Percentiles rank a stretch among this genome's conserved stretches.
Evolutionary conservation across 768 basidiomycete species (phyloP).

Genomic region (Boletellus ananiceps): DNA sequence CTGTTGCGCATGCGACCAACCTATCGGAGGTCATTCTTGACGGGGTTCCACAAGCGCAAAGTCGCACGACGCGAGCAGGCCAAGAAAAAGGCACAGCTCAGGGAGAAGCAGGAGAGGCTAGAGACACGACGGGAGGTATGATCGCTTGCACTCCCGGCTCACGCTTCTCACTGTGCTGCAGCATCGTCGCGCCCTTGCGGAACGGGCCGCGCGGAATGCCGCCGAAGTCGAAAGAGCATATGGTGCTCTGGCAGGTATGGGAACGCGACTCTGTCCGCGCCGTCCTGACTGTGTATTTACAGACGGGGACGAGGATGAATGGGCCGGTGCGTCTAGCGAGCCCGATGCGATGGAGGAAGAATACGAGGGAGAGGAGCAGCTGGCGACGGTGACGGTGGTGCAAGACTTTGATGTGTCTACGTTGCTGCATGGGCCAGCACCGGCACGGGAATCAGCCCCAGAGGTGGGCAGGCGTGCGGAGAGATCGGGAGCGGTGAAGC

Average conservation of each 20-base stretch:
- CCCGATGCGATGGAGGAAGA: constrained; percentile 51
- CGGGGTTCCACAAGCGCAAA: constrained; percentile 92
- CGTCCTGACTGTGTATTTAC: constrained; percentile 13
- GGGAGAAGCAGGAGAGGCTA: constrained; percentile 71
- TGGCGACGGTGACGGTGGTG: constrained; percentile 86
- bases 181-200: constrained; percentile 75
- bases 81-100: constrained; percentile 65
- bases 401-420: constrained; percentile 83
- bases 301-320: constrained; percentile 40
- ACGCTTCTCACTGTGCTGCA: constrained; percentile 31
- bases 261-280: background rate
- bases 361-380: constrained; percentile 78
- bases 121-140: constrained; percentile 76
- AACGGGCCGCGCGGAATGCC: constrained; percentile 75
- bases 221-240: constrained; percentile 73
- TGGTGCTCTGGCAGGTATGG: constrained; percentile 45
- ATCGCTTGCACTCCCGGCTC: constrained; percentile 7
- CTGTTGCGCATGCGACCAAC: constrained; percentile 14
- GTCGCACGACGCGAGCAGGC: constrained; percentile 76
- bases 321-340: constrained; percentile 40
- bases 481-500: constrained; percentile 6
- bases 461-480: constrained; percentile 12
- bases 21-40: constrained; percentile 72
- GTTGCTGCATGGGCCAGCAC: constrained; percentile 45
- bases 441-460: constrained; percentile 1